A percentile compares a stretch with the other conserved stretches of the same genome.
Evolutionary conservation across 495 filamentous ascomycete genomes (phyloP).

Genomic region (Baudoinia panamericana): DNA sequence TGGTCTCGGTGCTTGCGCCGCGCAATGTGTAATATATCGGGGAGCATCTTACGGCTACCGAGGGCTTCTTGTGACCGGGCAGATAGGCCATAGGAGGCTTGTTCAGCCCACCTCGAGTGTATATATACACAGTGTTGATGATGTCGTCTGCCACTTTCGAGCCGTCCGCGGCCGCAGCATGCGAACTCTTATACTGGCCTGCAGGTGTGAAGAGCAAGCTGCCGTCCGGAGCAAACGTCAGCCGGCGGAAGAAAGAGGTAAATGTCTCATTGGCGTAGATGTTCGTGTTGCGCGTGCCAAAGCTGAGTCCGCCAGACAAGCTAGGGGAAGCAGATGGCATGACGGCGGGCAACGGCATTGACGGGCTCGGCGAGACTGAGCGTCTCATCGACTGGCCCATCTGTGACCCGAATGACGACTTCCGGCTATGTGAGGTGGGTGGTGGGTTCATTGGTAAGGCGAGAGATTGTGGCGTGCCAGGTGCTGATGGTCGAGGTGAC

Average conservation of each 20-base stretch:
- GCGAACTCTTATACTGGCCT: constrained; percentile 81
- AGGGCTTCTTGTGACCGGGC: constrained; percentile 96
- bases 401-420: constrained; percentile 90
- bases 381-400: constrained; percentile 54
- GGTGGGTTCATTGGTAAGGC: constrained; percentile 96
- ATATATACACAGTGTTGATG: constrained; percentile 96
- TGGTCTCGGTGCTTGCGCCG: constrained; percentile 49
- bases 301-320: constrained; percentile 41
- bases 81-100: constrained; percentile 96
- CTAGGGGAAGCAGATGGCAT: constrained; percentile 85
- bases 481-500: constrained; percentile 81
- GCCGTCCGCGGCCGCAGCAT: constrained; percentile 51
- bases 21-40: constrained; percentile 77
- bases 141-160: constrained; percentile 67
- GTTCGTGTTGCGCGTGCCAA: constrained; percentile 68
- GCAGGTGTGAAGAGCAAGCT: constrained; percentile 92
- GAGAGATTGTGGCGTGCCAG: constrained; percentile 83
- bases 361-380: constrained; percentile 90
- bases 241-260: constrained; percentile 88
- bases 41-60: constrained; percentile 88
- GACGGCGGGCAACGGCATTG: constrained; percentile 88
- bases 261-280: constrained; percentile 97
- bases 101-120: constrained; percentile 90
- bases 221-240: constrained; percentile 91
- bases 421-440: constrained; percentile 74